These are phyloP conservation scores for Xylaria multiplex DNA, from an alignment of 2,329 filamentous ascomycete species.

Conservation along the genomic window DNA sequence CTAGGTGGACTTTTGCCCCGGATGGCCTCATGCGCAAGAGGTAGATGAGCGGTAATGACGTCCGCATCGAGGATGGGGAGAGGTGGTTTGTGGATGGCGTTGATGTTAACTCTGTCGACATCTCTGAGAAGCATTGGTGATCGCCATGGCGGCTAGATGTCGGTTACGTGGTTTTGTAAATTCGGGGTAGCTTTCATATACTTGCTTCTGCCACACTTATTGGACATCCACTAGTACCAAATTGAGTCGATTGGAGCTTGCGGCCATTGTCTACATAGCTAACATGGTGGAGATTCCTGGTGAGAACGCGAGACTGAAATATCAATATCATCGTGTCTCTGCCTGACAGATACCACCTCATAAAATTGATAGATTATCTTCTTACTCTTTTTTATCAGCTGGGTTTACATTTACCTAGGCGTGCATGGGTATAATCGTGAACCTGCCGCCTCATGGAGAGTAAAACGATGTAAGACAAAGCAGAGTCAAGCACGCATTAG, in stretches of 20 bases:
- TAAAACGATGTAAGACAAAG: not conserved
- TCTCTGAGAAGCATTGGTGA: constrained; percentile 75
- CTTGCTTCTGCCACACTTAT: no score
- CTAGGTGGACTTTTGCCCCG: constrained; percentile 77
- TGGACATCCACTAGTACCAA: no score
- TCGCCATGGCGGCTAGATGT: not conserved
- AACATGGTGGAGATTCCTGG: no score
- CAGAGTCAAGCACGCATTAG: not conserved
- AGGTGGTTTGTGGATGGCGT: constrained; percentile 77
- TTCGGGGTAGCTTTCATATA: no score
- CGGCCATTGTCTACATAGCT: no score
- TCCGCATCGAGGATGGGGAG: constrained; percentile 68
- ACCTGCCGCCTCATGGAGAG: not conserved
- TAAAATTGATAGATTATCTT: not conserved
- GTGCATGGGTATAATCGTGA: not conserved
- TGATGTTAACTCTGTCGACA: constrained; percentile 73
- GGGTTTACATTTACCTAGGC: no score
- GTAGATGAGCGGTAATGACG: constrained; percentile 80
- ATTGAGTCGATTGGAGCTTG: no score
- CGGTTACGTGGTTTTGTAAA: no score
- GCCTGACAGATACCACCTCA: not conserved
- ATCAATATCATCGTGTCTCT: not conserved
- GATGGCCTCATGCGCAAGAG: constrained; percentile 78
- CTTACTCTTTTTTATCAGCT: no score
- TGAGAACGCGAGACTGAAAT: not conserved